Conservation (phyloP, 768 basidiomycete genomes). For the Leccinellum rugosiceps region DNA sequence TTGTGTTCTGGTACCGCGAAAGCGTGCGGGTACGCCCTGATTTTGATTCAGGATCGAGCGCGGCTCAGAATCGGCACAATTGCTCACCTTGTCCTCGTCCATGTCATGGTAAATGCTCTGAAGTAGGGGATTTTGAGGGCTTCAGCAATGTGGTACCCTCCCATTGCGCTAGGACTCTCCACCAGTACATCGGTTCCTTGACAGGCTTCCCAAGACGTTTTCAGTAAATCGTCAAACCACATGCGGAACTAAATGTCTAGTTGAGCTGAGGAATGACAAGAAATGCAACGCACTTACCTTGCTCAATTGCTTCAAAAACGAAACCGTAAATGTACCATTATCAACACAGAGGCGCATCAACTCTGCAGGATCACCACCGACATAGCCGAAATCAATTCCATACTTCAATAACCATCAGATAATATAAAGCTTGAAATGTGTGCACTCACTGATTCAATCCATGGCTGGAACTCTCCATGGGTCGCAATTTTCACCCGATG, state of each 20-base stretch:
- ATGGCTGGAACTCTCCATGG: conserved; percentile 91
- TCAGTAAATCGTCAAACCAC: conserved; percentile 95
- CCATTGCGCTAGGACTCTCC: conserved; percentile 97
- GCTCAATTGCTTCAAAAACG: conserved; percentile 87
- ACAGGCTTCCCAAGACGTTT: conserved; percentile 95
- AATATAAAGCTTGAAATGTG: background rate
- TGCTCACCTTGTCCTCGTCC: conserved; percentile 81
- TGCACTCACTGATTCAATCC: conserved; percentile 85
- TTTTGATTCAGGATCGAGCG: conserved; percentile 3
- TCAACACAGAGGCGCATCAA: conserved; percentile 97
- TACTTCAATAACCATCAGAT: conserved; percentile 47
- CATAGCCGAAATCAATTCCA: conserved; percentile 92
- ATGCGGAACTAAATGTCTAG: conserved; percentile 73
- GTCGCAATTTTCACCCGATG: conserved; percentile 90
- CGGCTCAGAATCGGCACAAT: background rate
- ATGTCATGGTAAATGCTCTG: conserved; percentile 96
- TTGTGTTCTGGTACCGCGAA: conserved; percentile 97
- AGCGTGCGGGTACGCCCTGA: conserved; percentile 92
- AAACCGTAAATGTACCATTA: conserved; percentile 95
- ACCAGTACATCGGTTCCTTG: conserved; percentile 91
- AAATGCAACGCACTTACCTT: conserved; percentile 52
- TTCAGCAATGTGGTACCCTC: conserved; percentile 95
- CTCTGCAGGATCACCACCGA: conserved; percentile 97
- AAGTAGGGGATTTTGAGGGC: conserved; percentile 92
- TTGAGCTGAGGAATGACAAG: conserved; percentile 3